These are phyloP conservation scores for Zygoascus sp. DNA, from an alignment of 1,139 yeast genomes.

Conservation along the genomic window DNA sequence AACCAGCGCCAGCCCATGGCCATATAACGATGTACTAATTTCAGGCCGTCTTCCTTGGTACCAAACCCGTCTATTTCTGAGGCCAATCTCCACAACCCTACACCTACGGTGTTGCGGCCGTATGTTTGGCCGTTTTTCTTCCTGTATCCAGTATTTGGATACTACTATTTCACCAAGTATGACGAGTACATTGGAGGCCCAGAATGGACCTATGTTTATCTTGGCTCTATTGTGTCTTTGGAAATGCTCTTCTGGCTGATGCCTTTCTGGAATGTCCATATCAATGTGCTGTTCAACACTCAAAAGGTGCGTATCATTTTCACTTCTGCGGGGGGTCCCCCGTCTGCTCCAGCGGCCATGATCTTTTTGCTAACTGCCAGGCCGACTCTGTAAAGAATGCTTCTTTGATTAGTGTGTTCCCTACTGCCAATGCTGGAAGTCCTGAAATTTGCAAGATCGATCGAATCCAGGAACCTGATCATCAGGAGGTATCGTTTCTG, in stretches of 20 bases:
- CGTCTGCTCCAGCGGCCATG: no score
- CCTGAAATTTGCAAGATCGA: constrained; percentile 70
- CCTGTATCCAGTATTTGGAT: constrained; percentile 69
- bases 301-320: constrained; percentile 21
- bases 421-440: constrained; percentile 81
- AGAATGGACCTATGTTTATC: constrained; percentile 80
- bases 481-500: constrained; percentile 63
- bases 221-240: constrained; percentile 65
- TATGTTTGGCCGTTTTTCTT: constrained; percentile 82
- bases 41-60: constrained; percentile 27
- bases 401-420: constrained; percentile 64
- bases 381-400: constrained; percentile 58
- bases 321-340: no score
- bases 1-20: not conserved
- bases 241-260: constrained; percentile 78
- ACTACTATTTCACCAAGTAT: constrained; percentile 63
- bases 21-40: not conserved
- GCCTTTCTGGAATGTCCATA: constrained; percentile 90
- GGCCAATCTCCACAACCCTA: constrained; percentile 71
- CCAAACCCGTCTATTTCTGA: constrained; percentile 53
- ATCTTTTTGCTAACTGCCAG: not conserved
- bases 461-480: constrained; percentile 55
- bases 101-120: constrained; percentile 58
- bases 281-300: constrained; percentile 72
- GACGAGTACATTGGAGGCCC: constrained; percentile 76